Percentiles rank a stretch among this genome's conserved stretches.
Evolutionary conservation across 306 rosid species (phyloP).

Genomic region (Ziziphus jujuba): DNA sequence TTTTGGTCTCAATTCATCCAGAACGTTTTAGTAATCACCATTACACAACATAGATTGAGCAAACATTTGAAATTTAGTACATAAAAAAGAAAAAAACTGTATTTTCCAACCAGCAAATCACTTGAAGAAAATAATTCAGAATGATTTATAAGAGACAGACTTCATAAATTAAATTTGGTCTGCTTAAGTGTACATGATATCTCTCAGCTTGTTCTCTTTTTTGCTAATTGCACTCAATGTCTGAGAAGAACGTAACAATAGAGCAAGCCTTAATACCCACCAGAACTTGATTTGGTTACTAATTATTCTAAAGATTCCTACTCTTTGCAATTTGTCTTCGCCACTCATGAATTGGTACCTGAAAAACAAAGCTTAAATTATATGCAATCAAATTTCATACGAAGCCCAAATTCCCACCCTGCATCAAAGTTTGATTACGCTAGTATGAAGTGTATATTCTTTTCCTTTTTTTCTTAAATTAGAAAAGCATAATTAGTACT

Average conservation of each 20-base stretch:
- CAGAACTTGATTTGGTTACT: conserved; percentile 5
- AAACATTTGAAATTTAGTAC: too few relatives aligned
- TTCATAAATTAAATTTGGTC: neutral
- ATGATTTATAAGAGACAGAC: neutral
- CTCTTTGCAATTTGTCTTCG: conserved; percentile 64
- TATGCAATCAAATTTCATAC: conserved; percentile 6
- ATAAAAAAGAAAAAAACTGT: too few relatives aligned
- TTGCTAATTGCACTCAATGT: neutral
- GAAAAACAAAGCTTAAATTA: conserved; percentile 22
- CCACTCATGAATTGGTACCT: conserved; percentile 76
- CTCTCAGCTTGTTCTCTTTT: neutral
- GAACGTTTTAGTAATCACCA: too few relatives aligned
- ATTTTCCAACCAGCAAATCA: too few relatives aligned
- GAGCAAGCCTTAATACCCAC: neutral
- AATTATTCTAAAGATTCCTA: conserved; percentile 25
- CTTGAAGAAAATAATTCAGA: too few relatives aligned
- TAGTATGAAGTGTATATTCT: neutral
- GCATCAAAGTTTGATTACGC: neutral
- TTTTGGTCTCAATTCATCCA: too few relatives aligned
- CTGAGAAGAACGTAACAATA: conserved; percentile 4
- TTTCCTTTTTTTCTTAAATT: neutral
- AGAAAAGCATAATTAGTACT: conserved; percentile 5
- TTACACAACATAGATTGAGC: too few relatives aligned
- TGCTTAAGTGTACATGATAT: too few relatives aligned
- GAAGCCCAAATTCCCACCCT: conserved; percentile 6